These are phyloP conservation scores for Talaromyces sp. DNA, from an alignment of 2,329 filamentous ascomycete genomes.

Conservation along the genomic window DNA sequence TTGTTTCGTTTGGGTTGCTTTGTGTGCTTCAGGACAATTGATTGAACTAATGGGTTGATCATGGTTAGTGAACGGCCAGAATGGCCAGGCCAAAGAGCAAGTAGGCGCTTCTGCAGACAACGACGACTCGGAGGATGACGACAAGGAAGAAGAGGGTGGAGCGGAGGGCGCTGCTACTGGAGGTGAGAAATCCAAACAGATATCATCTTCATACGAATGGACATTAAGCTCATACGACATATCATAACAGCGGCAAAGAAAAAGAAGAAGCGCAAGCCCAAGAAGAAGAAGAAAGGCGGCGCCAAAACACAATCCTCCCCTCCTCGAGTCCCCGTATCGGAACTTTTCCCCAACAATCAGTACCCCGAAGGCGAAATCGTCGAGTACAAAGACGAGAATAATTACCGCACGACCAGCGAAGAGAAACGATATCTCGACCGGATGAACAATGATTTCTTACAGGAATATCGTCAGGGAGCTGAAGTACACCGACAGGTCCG, in stretches of 20 bases:
- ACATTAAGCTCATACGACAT: not conserved
- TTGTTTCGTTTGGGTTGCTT: not conserved
- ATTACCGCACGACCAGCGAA: constrained; percentile 72
- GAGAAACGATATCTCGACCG: constrained; percentile 80
- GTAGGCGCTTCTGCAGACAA: constrained; percentile 41
- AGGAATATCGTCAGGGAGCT: constrained; percentile 77
- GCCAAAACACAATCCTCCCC: constrained; percentile 70
- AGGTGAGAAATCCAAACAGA: constrained; percentile 23
- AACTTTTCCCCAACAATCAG: constrained; percentile 64
- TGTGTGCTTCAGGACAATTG: not conserved
- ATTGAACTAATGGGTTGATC: not conserved
- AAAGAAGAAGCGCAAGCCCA: constrained; percentile 81
- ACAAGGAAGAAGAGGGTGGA: constrained; percentile 44
- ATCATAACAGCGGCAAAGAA: constrained; percentile 43
- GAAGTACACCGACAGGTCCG: constrained; percentile 86
- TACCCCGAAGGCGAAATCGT: constrained; percentile 76
- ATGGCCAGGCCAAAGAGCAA: constrained; percentile 30
- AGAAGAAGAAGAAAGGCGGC: constrained; percentile 58
- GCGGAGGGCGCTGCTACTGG: constrained; percentile 36
- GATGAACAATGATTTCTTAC: constrained; percentile 71
- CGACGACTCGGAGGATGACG: constrained; percentile 52
- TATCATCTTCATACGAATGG: not conserved
- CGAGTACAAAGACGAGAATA: constrained; percentile 72
- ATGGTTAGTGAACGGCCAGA: constrained; percentile 36
- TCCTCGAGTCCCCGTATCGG: constrained; percentile 66